Base-by-base conservation (phyloP, 140 eudicot genomes). In the Anethum foeniculum region DNA sequence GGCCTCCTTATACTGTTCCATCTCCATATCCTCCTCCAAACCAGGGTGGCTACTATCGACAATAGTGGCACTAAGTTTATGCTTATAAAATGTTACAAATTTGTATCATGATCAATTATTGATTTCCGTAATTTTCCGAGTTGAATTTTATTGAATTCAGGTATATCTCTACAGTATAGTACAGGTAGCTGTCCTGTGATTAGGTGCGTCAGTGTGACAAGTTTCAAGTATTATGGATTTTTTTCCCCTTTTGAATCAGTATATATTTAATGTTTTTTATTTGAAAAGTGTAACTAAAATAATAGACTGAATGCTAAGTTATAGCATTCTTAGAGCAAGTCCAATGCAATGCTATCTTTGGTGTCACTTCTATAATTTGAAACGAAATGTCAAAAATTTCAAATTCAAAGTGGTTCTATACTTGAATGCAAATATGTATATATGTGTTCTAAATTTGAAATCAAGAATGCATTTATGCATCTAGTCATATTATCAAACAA, bases 31-130 rank as follows among this genome's bases (percentile, higher is more conserved):
- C 96, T 80, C 96, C 96, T 77, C 92, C 96, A 10, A 84, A 96
- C 78, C 98, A 90, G 88, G 83, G 97, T 84, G 97, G 97, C 78
- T 90, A 93, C 79, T 96, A 96, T 80, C 86, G 88, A 84, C 91
- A 90, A 19, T 80, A 67, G 76, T 46, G 21, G 18, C 12, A 36
- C 21, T 54, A 49, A 11, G 56, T 30, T 68, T 16, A 19, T 18
- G 21, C 58, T n/a, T 19, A 58, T 58, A 58, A 54, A 36, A 1
- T 78, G 25, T 39, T 16, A 21, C 38, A 32, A 30, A 16, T 54
- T 79, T 19, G 71, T 21, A 41, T 27, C 19, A 9, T 60, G 54
- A 47, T 47, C 46, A 41, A 21, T 8, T 46, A 11, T 79, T 6
- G 14, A 58, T 28, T 25, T 3, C 27, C 25, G 36, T 68, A 4